Conservation (phyloP, 2,329 filamentous ascomycete genomes). For the Trichophaea hybrida region DNA sequence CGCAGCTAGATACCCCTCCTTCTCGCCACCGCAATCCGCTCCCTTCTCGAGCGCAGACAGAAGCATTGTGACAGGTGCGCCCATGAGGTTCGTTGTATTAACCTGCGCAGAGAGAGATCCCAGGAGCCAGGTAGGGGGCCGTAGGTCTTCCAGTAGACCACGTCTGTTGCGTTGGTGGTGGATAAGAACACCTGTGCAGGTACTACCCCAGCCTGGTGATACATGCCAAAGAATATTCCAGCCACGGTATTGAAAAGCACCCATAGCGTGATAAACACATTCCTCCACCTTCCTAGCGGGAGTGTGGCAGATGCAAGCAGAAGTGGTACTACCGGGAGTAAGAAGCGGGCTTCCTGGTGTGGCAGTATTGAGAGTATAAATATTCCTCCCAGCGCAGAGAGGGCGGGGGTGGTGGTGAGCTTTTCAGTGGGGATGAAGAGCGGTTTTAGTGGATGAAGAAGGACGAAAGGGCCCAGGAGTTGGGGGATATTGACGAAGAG, state of each 20-base stretch:
- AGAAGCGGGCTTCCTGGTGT: constrained; percentile 41
- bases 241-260: constrained; percentile 37
- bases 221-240: constrained; percentile 39
- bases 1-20: constrained; percentile 34
- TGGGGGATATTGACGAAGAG: constrained; percentile 39
- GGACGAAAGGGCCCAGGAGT: constrained; percentile 37
- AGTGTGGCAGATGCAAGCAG: constrained; percentile 37
- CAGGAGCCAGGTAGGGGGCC: constrained; percentile 40
- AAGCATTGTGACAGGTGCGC: constrained; percentile 34
- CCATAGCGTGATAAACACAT: constrained; percentile 35
- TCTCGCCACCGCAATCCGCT: constrained; percentile 13
- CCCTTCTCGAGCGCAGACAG: constrained; percentile 30
- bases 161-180: constrained; percentile 29
- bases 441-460: constrained; percentile 2
- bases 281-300: constrained; percentile 25
- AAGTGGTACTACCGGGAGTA: constrained; percentile 39
- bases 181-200: constrained; percentile 37
- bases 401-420: constrained; percentile 12
- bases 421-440: no score
- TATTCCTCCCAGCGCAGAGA: constrained; percentile 26
- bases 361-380: constrained; percentile 23
- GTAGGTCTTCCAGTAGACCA: constrained; percentile 44
- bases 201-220: constrained; percentile 41
- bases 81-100: constrained; percentile 38
- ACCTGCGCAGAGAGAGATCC: constrained; percentile 28